Evolutionary conservation across 1,284 basidiomycete genomes (phyloP), one percentile per base, ranked within the genome.

Genomic region (Gymnopus androsaceus): DNA sequence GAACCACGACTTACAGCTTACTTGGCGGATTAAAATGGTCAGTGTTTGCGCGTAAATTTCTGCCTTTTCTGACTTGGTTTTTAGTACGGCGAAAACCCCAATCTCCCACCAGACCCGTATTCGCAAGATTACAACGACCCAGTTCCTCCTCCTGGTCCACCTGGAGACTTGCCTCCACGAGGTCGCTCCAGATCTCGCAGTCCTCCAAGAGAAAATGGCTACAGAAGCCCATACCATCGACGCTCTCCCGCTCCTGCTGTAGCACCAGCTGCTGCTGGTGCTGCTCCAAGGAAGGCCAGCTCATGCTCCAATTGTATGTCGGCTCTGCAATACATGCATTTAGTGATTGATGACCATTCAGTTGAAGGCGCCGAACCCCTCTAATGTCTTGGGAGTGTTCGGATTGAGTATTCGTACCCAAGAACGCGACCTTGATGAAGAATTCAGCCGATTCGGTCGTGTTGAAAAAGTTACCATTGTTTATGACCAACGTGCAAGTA

Each of bases 401-500:
- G 97, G 96, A 15, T 79, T 99, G 41, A 95, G 93, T 64, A 96
- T 99, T 59, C 86, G 95, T 57, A 98, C 96, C 3, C 84, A 87
- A 57, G 97, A 99, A 71, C 85, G 90, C 41, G 96, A 98, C 70
- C 78, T 99, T 47, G 92, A 98, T 65, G 90, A 96, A 61, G 95
- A 98, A 72, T 99, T 99, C 66, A 83, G 78, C 64, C 83, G 92
- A 44, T 92, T 88, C 64, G 95, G 95, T 21, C 83, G 87, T 27
- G 95, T 98, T 51, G 93, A 96, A 67, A 98, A 98, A 74, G 94
- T 95, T 34, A 92, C 91, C 51, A 95, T 99, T 63, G 97, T 99
- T n/a, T 98, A 98, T 70, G 96, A 99, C 74, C 95, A 98, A 72
- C 80, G 95, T 67, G 95, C 97, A 68, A 68, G 93, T n/a, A 28